Base-by-base conservation (phyloP, 2,329 filamentous ascomycete species). In the Pseudodiploospora longispora region DNA sequence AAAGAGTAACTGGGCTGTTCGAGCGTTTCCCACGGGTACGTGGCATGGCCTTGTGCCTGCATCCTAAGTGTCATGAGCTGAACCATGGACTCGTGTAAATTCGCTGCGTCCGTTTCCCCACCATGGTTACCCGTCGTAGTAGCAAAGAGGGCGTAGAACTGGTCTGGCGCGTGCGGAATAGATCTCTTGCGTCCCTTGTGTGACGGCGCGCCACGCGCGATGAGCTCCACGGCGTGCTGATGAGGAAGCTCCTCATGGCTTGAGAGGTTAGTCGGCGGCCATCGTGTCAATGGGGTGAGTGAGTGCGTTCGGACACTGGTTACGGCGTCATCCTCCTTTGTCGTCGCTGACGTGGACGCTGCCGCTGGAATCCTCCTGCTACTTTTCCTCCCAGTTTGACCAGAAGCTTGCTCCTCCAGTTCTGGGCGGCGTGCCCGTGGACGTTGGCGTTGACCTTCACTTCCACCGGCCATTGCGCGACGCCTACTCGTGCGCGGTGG, bases 1-100 rank as follows among this genome's bases (percentile, higher is more conserved):
- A 84, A 85, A 1, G 79, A 72, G 61, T 81, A 80, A 58, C 82
- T 86, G 4, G 85, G 85, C 55, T 87, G 83, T 57, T 89, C 85
- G 28, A 88, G 68, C 1, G 83, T 82, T 49, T 83, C 76, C 84
- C 81, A 87, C 2, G 81, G 82, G 47, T 68, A 59, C 3, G 59
- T 57, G 37, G 75, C 66, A 10, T 64, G 55, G 4, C 65, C 66
- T 0, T 60, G 54, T 4, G 70, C 68, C 45, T 70, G 64, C 10
- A 74, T 63, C 28, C 70, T 66, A 56, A 80, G 60, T 2, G 74
- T 78, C 69, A 77, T 78, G 53, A 80, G 69, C 60, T 78, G 72
- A 6, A 67, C 71, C 76, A 80, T 80, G 40, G 70, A 61, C 50
- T 76, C 70, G 57, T 78, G 74, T 28, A 70, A 59, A 51, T 75